phyloP scores from a whole-genome alignment of 306 rosid genomes.

The Prunus davidiana region DNA sequence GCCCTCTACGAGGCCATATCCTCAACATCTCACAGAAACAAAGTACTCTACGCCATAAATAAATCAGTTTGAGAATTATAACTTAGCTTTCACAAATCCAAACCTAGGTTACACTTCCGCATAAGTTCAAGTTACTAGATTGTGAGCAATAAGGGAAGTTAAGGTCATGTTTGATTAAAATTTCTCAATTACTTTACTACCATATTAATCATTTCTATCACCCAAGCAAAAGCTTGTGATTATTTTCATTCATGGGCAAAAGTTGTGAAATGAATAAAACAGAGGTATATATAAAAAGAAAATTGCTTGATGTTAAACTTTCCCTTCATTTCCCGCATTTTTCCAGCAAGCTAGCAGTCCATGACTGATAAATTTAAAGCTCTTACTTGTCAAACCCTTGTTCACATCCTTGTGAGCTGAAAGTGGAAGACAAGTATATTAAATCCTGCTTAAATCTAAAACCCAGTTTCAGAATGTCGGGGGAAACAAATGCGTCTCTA shows the following conservation, averaged over 20 bases:
- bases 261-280: not conserved
- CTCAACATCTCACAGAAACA: too few species aligned
- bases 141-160: not conserved
- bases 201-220: not conserved
- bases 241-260: not conserved
- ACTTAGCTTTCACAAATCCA: not conserved
- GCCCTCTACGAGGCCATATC: too few species aligned
- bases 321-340: too few species aligned
- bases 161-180: not conserved
- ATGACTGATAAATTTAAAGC: not conserved
- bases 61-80: too few species aligned
- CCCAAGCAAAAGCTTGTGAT: not conserved
- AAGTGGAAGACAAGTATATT: slow-evolving; percentile 66
- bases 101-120: not conserved
- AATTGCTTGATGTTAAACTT: not conserved
- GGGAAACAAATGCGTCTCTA: slow-evolving; percentile 50
- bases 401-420: slow-evolving; percentile 57
- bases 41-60: too few species aligned
- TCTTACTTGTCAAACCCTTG: slow-evolving; percentile 65
- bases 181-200: not conserved
- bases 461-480: slow-evolving; percentile 71
- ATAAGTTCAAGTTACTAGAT: not conserved
- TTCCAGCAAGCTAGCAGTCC: too few species aligned
- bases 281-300: not conserved
- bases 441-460: slow-evolving; percentile 91